Evolutionary conservation across 306 rosid species (phyloP), one percentile per base, ranked within the genome.

Genomic region (Cyclanthera cordifolia): DNA sequence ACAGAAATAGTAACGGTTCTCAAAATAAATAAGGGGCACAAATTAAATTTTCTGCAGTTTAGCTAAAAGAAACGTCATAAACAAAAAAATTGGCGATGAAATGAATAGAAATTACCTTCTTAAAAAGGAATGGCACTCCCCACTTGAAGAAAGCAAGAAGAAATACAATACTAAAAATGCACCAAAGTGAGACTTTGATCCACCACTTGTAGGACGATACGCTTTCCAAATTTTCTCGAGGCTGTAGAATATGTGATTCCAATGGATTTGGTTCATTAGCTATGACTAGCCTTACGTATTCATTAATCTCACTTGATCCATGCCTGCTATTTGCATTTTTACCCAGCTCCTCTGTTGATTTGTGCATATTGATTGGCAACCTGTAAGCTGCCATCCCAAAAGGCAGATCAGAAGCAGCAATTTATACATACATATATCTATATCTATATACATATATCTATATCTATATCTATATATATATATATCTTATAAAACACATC

Each of bases 61-160:
- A 14, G 5, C 71, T 66, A 4, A 66, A 20, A 25, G 6, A 20
- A 15, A 66, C 37, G 37, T 14, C 7, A 34, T 4, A 6, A 60
- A 61, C 27, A 20, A 67, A 53, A 45, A 69, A 11, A 34, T 67
- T 50, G 34, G 19, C 8, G 32, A 30, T n/a, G 72, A 6, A 23
- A 39, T 58, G 21, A 17, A 53, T 24, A n/a, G 65, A 20, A 64
- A 77, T 27, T 78, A 91, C 97, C 97, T 91, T 86, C 74, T 88
- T 85, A 73, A 91, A 88, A 80, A 87, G 76, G 82, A 88, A 88
- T 1, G 97, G 97, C 25, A 85, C 80, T 49, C 91, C 97, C 96
- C 97, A 91, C 72, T 91, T 88, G 76, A 83, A 63, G 63, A 78
- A 73, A 79, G 75, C 70, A 53, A 86, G 74, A 75, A 49, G 49